Conservation (phyloP, 1,284 basidiomycete species). For the Spongispora temasekensis region DNA sequence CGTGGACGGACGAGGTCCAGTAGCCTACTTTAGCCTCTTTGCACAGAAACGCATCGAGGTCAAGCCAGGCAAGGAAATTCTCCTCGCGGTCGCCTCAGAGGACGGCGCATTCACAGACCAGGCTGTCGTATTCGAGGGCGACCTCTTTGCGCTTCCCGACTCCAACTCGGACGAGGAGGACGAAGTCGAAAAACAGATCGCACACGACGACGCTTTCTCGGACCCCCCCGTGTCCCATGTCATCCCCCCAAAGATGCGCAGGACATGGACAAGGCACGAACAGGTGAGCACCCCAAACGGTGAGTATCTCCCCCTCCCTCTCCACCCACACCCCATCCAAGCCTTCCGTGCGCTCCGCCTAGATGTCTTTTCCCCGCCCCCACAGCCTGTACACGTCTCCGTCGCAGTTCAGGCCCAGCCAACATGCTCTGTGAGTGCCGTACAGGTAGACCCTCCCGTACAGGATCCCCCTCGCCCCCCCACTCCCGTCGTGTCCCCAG, state of each 20-base stretch:
- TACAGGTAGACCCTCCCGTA: slow-evolving; percentile 38
- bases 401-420: slow-evolving; percentile 40
- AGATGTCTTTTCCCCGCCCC: slow-evolving; percentile 25
- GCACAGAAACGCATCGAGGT: slow-evolving; percentile 66
- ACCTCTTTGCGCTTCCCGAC: slow-evolving; percentile 37
- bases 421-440: slow-evolving; percentile 36
- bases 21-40: slow-evolving; percentile 60
- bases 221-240: slow-evolving; percentile 30
- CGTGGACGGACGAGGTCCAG: slow-evolving; percentile 34
- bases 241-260: slow-evolving; percentile 61
- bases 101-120: slow-evolving; percentile 54
- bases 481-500: slow-evolving; percentile 19
- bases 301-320: slow-evolving; percentile 31
- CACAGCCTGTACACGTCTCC: slow-evolving; percentile 34
- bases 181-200: slow-evolving; percentile 38
- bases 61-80: slow-evolving; percentile 65
- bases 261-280: slow-evolving; percentile 51
- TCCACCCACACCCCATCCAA: slow-evolving; percentile 12
- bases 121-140: slow-evolving; percentile 57
- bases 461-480: too few species aligned
- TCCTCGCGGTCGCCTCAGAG: slow-evolving; percentile 53
- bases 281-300: slow-evolving; percentile 39
- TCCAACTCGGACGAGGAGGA: slow-evolving; percentile 43
- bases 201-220: slow-evolving; percentile 39
- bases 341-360: slow-evolving; percentile 29